Evolutionary conservation across 768 basidiomycete species (phyloP).

Genomic region (Lactifluus volemus): DNA sequence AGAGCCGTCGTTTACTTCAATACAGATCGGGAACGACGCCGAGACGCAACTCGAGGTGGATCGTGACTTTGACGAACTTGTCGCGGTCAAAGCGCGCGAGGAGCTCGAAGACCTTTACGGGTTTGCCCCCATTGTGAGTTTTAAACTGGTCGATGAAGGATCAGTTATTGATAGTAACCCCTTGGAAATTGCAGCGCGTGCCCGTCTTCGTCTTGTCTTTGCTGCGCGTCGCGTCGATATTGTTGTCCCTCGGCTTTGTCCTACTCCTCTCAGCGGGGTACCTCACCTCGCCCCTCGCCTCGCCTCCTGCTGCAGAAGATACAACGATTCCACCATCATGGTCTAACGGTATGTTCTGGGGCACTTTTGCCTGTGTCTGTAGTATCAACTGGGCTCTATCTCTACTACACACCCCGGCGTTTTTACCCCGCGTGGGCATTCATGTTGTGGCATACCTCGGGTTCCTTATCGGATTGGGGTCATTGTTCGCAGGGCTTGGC

Average conservation of each 20-base stretch:
- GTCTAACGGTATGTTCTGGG: slow-evolving; percentile 22
- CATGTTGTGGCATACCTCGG: slow-evolving; percentile 69
- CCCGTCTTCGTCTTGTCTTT: slow-evolving; percentile 73
- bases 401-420: slow-evolving; percentile 54
- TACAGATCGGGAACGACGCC: slow-evolving; percentile 15
- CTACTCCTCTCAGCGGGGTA: slow-evolving; percentile 55
- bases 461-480: slow-evolving; percentile 54
- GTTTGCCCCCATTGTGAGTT: slow-evolving; percentile 65
- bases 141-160: not conserved
- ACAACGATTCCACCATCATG: slow-evolving; percentile 16
- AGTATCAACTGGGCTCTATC: slow-evolving; percentile 42
- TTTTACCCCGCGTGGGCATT: slow-evolving; percentile 66
- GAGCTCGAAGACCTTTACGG: slow-evolving; percentile 78
- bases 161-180: slow-evolving; percentile 2
- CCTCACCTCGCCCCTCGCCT: slow-evolving; percentile 40
- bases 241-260: slow-evolving; percentile 60
- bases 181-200: slow-evolving; percentile 43
- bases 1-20: not conserved
- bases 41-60: slow-evolving; percentile 40
- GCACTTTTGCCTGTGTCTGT: slow-evolving; percentile 26
- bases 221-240: slow-evolving; percentile 64
- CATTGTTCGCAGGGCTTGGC: slow-evolving; percentile 64
- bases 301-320: not conserved
- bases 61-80: slow-evolving; percentile 55
- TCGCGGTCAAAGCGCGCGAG: slow-evolving; percentile 55